Base-by-base conservation (phyloP, 192 early-diverging fungal genomes). In the Paraglomus occultum region DNA sequence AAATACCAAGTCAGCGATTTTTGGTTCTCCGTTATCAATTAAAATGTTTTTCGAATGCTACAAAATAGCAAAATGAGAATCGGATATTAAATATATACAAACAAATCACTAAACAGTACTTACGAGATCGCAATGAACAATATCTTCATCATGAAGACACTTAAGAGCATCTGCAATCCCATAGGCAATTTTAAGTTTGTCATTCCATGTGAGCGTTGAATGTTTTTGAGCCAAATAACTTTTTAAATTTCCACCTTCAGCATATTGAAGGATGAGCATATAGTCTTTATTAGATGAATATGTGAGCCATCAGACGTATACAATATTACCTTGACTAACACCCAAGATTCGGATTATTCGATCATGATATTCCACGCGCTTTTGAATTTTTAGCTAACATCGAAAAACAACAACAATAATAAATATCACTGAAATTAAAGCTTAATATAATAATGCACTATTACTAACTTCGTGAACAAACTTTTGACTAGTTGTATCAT, bases 121-220 rank as follows among this genome's bases (percentile, higher is more conserved):
- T 58, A 58, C 55, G 15, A 78, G 55, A 47, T 78, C 77, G n/a
- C 77, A 71, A 47, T 78, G 77, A 42, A 71, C 74, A 40, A 78
- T 63, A 9, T 73, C 70, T 39, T 74, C 67, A 20, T 72, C 23
- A 40, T 78, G 77, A n/a, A 78, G 70, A 38, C 67, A 55, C 9
- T 52, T 54, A 42, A 74, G 68, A 17, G 53, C 73, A 0, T 48
- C 8, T 1, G 73, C 39, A 17, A 78, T 78, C 22, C 74, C 73
- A 14, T 65, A 64, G 4, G 61, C 73, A 17, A 78, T 62, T 20
- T 71, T 70, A 14, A 78, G 69, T 47, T 78, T 78, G 39, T 74
- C 77, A 50, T 42, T 59, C 77, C 77, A 78, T 12, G 70, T 78
- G 46, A 78, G 66, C 11, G 55, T 31, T 31, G 48, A 58, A 58